phyloP scores from a whole-genome alignment of 2,329 filamentous ascomycete genomes.

The Sordariomycetes sp. region DNA sequence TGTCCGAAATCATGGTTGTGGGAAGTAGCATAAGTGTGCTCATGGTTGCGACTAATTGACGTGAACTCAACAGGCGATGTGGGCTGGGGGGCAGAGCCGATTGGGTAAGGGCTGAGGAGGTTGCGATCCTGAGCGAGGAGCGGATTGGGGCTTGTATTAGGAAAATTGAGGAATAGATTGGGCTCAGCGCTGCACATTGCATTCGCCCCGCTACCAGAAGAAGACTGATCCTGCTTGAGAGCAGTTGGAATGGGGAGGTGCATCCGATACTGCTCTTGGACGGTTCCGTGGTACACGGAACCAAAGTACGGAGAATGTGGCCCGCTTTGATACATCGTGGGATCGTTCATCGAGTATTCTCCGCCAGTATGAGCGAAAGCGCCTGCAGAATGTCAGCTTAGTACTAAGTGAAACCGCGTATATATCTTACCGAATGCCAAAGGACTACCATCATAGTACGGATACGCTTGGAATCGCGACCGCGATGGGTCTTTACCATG shows the following conservation, averaged over 20 bases:
- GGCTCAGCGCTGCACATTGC: slow-evolving; percentile 9
- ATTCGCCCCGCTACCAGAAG: slow-evolving; percentile 10
- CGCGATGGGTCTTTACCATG: neutral
- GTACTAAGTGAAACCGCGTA: too few species aligned
- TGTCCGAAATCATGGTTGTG: slow-evolving; percentile 7
- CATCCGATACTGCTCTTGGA: slow-evolving; percentile 17
- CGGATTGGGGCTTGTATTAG: slow-evolving; percentile 18
- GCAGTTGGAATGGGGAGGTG: slow-evolving; percentile 12
- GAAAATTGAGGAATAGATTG: slow-evolving; percentile 14
- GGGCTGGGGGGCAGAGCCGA: slow-evolving; percentile 12
- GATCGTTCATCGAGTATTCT: slow-evolving; percentile 9
- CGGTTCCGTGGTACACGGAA: slow-evolving; percentile 12
- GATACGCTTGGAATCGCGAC: too few species aligned
- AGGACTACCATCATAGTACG: too few species aligned
- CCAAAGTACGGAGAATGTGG: slow-evolving; percentile 16
- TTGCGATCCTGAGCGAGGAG: slow-evolving; percentile 21
- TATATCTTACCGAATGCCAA: neutral
- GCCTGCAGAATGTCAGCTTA: too few species aligned
- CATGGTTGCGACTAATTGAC: slow-evolving; percentile 14
- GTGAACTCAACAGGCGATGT: slow-evolving; percentile 17
- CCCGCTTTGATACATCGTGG: slow-evolving; percentile 19
- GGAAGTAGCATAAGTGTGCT: slow-evolving; percentile 9
- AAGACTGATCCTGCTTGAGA: slow-evolving; percentile 17
- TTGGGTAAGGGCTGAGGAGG: slow-evolving; percentile 11
- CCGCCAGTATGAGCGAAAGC: neutral